These are phyloP conservation scores for Monilinia aucupariae DNA, from an alignment of 2,329 filamentous ascomycete species.

Conservation along the genomic window DNA sequence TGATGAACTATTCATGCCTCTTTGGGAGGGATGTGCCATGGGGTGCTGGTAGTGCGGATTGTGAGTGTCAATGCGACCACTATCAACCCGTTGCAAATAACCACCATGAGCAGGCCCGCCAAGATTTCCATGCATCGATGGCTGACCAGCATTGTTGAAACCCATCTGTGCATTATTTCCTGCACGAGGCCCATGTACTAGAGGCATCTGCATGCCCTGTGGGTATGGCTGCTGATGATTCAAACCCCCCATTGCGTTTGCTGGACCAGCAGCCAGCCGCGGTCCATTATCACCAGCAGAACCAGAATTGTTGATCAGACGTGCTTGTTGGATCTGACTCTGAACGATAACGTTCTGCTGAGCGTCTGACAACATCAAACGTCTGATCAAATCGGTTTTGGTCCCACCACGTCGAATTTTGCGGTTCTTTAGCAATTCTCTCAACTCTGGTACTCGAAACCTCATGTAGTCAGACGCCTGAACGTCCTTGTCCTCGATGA, in stretches of 20 bases:
- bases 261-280: too few relatives aligned
- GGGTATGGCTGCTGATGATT: too few relatives aligned
- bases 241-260: too few relatives aligned
- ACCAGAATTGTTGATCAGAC: too few relatives aligned
- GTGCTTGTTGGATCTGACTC: too few relatives aligned
- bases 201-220: too few relatives aligned
- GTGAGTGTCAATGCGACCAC: neutral
- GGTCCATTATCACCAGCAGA: too few relatives aligned
- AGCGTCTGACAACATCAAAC: neutral
- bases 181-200: rapidly evolving
- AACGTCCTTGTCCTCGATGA: neutral
- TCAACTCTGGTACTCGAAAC: neutral
- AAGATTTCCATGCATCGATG: too few relatives aligned
- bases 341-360: neutral
- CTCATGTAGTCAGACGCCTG: neutral
- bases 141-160: too few relatives aligned
- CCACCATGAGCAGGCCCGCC: neutral
- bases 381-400: neutral
- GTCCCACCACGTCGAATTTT: neutral
- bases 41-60: neutral
- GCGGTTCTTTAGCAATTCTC: neutral
- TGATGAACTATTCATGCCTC: neutral
- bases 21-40: neutral
- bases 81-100: neutral
- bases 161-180: too few relatives aligned